Conservation (phyloP, 2,329 filamentous ascomycete species). For the Bertia moriformis region DNA sequence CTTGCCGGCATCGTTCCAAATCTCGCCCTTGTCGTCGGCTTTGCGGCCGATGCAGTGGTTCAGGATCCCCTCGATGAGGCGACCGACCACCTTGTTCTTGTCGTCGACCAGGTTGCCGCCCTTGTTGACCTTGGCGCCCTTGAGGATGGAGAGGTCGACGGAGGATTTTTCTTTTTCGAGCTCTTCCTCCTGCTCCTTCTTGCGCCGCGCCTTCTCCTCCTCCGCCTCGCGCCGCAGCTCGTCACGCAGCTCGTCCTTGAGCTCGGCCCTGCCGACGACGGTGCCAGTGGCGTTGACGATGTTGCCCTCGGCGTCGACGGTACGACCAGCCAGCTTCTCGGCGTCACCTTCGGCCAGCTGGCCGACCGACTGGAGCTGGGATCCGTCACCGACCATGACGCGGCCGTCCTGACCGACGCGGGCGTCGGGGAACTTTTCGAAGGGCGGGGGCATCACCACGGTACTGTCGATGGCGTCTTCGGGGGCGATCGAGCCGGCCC, state of each 20-base stretch:
- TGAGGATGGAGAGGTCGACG: conserved; percentile 35
- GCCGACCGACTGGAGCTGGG: conserved; percentile 11
- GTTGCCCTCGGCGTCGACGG: conserved; percentile 19
- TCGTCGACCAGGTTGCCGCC: conserved; percentile 39
- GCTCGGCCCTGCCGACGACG: conserved; percentile 16
- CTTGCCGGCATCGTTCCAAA: conserved; percentile 58
- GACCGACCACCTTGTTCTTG: conserved; percentile 39
- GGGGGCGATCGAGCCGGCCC: too few relatives aligned
- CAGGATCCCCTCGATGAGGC: conserved; percentile 46
- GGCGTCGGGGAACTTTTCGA: conserved; percentile 30
- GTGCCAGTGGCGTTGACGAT: conserved; percentile 19
- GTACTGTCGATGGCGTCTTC: too few relatives aligned
- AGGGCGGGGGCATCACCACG: too few relatives aligned
- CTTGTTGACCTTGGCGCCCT: conserved; percentile 42
- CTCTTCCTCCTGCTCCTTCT: conserved; percentile 1
- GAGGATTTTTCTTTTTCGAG: conserved; percentile 3
- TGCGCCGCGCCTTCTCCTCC: conserved; percentile 1
- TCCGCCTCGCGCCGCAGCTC: conserved; percentile 11
- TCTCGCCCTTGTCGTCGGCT: conserved; percentile 50
- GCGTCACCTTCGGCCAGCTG: conserved; percentile 21
- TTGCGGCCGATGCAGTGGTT: conserved; percentile 50
- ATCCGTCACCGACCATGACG: conserved; percentile 30
- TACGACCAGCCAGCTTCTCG: conserved; percentile 17
- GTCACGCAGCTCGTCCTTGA: conserved; percentile 14
- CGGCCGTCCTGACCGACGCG: conserved; percentile 34